phyloP scores from a whole-genome alignment of 2,329 filamentous ascomycete species.

The Amylocarpus encephaloides region DNA sequence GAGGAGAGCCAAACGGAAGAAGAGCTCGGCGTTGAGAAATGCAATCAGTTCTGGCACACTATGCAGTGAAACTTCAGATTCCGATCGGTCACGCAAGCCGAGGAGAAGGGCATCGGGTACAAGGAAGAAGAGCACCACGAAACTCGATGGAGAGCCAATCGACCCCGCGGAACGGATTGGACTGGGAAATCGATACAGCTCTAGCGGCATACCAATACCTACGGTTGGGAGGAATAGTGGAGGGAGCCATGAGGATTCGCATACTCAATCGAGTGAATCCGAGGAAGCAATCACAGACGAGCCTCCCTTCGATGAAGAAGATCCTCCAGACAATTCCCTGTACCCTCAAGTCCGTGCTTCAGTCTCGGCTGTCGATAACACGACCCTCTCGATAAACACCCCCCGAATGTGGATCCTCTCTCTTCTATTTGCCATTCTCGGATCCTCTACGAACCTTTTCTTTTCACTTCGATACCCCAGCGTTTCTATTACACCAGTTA shows the following conservation, averaged over 20 bases:
- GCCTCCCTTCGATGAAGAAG: conserved; percentile 39
- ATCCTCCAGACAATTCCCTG: conserved; percentile 62
- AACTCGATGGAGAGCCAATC: conserved; percentile 6
- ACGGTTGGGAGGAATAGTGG: conserved; percentile 6
- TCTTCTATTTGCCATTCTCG: conserved; percentile 72
- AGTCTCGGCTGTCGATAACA: conserved; percentile 69
- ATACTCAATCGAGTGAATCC: conserved; percentile 32
- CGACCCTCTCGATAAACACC: conserved; percentile 74
- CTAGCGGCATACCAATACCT: conserved; percentile 21
- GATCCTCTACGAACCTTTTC: conserved; percentile 79
- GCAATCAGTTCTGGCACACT: conserved; percentile 17
- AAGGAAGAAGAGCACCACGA: conserved; percentile 6
- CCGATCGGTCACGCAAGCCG: conserved; percentile 6
- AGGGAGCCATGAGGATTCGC: conserved; percentile 10
- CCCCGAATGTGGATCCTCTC: conserved; percentile 82
- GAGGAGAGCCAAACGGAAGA: conserved; percentile 20
- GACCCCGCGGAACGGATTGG: conserved; percentile 20
- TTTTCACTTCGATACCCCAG: conserved; percentile 88
- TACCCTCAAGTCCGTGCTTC: conserved; percentile 77
- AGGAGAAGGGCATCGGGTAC: conserved; percentile 12
- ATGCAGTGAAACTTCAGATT: conserved; percentile 5
- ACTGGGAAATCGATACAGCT: conserved; percentile 19
- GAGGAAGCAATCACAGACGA: conserved; percentile 23
- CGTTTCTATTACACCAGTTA: conserved; percentile 82
- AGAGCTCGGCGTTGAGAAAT: conserved; percentile 24